Evolutionary conservation across 176 grass and related monocot genomes (phyloP).

Genomic region (Areca catechu): DNA sequence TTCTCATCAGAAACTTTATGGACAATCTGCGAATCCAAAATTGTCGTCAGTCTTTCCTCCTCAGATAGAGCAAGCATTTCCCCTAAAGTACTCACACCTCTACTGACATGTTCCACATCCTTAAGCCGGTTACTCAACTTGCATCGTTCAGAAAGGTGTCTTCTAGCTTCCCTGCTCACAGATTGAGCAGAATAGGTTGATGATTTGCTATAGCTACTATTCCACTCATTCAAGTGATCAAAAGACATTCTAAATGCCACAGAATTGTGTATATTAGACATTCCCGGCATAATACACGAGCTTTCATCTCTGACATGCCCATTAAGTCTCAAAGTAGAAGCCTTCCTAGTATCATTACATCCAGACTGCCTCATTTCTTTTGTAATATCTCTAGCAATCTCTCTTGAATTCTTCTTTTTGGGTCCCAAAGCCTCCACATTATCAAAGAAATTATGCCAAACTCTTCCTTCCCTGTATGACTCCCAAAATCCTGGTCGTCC

Average conservation of each 20-base stretch:
- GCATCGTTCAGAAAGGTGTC: not conserved
- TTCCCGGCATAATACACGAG: no score
- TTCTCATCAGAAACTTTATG: conserved; percentile 4
- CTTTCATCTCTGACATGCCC: not conserved
- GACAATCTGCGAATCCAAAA: conserved; percentile 7
- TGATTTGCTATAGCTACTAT: conserved; percentile 17
- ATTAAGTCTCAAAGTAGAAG: not conserved
- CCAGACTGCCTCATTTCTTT: not conserved
- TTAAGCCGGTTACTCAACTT: conserved; percentile 6
- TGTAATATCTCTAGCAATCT: conserved; percentile 10
- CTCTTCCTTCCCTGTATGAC: conserved; percentile 17
- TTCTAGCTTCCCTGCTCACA: not conserved
- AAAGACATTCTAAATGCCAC: conserved; percentile 15
- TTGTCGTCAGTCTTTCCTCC: conserved; percentile 33
- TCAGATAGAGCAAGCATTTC: conserved; percentile 65
- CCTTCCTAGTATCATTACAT: not conserved
- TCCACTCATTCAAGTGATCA: conserved; percentile 10
- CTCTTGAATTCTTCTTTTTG: conserved; percentile 9
- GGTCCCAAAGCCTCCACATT: not conserved
- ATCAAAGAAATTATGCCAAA: not conserved
- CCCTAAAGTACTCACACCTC: conserved; percentile 36
- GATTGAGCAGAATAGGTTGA: conserved; percentile 11
- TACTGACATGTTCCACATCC: conserved; percentile 14
- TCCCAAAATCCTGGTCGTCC: conserved; percentile 23
- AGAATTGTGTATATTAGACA: not conserved